These are phyloP conservation scores for Mycena citricolor DNA, from an alignment of 1,284 basidiomycete genomes.

Conservation along the genomic window DNA sequence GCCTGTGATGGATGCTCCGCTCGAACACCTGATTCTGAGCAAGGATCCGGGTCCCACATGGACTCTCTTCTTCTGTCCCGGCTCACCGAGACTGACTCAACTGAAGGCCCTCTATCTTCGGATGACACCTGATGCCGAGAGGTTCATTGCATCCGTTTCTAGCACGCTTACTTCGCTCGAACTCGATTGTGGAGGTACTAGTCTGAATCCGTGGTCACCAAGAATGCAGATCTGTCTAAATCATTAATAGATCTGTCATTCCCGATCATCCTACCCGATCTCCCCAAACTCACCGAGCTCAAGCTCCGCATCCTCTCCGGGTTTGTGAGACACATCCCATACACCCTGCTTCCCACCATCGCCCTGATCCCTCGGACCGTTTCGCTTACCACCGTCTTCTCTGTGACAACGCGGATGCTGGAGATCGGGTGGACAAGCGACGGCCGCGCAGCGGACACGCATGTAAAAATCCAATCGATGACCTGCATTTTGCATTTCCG, in stretches of 20 bases:
- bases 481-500: no score
- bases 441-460: no score
- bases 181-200: constrained; percentile 8
- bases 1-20: background rate
- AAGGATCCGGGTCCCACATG: background rate
- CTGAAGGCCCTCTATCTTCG: constrained; percentile 1
- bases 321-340: constrained; percentile 4
- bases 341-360: constrained; percentile 4
- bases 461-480: no score
- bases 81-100: constrained; percentile 3
- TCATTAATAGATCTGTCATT: background rate
- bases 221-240: background rate
- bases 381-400: constrained; percentile 5
- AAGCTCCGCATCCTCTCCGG: constrained; percentile 3
- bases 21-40: constrained; percentile 10
- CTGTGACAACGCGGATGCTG: constrained; percentile 1
- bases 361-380: background rate
- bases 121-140: constrained; percentile 1
- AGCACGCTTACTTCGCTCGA: constrained; percentile 4
- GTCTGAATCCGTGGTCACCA: background rate
- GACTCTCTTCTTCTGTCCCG: constrained; percentile 5
- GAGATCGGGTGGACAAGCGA: constrained; percentile 5
- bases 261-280: constrained; percentile 4
- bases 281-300: constrained; percentile 4
- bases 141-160: background rate